Conservation (phyloP, 176 grass and related monocot genomes). For the Hyparrhenia diplandra region DNA sequence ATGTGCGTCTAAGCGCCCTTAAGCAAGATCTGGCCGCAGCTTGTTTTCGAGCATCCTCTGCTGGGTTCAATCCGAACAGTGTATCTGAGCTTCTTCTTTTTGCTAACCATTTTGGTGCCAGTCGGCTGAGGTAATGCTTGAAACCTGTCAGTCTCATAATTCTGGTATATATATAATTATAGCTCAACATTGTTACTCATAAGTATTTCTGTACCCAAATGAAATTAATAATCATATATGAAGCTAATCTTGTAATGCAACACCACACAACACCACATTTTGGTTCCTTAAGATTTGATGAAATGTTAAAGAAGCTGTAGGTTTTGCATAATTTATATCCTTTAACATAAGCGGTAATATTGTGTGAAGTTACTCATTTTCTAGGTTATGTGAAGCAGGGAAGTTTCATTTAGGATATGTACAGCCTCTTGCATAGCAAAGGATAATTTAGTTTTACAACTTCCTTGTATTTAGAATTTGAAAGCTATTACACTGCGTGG, state of each 20-base stretch:
- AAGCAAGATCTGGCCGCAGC: constrained; percentile 79
- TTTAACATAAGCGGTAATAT: not conserved
- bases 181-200: not conserved
- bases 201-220: not conserved
- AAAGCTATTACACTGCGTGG: not conserved
- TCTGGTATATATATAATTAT: not conserved
- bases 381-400: not conserved
- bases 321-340: not conserved
- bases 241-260: not conserved
- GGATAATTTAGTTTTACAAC: not conserved
- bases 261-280: not conserved
- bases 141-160: constrained; percentile 10
- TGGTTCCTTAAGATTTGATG: not conserved
- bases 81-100: constrained; percentile 78
- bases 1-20: constrained; percentile 79
- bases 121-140: constrained; percentile 64
- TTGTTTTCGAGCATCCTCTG: constrained; percentile 78
- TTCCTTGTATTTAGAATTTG: constrained; percentile 9
- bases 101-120: constrained; percentile 76
- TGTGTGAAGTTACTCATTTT: not conserved
- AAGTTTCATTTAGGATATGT: constrained; percentile 28
- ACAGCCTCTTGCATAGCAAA: not conserved
- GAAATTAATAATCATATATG: not conserved
- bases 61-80: constrained; percentile 63
- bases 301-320: not conserved